phyloP scores from a whole-genome alignment of 75 land plant species.

The Picea sitchensis region DNA sequence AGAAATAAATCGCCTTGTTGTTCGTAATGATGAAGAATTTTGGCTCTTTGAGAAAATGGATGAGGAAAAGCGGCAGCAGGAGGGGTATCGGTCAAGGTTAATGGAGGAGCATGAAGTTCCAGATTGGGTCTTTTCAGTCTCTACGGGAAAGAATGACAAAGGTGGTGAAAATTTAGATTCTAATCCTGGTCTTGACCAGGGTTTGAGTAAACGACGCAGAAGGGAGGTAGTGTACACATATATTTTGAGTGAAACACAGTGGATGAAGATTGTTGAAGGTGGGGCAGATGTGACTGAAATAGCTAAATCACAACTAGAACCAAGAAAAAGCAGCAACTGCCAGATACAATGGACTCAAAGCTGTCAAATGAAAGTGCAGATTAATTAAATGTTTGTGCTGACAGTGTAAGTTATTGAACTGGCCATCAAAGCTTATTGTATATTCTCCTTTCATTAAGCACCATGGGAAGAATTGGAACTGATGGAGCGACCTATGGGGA shows the following conservation, averaged over 20 bases:
- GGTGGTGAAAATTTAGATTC: constrained; percentile 12
- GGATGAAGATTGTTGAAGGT: constrained; percentile 82
- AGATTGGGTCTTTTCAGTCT: constrained; percentile 73
- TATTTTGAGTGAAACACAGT: constrained; percentile 76
- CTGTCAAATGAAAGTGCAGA: too few relatives aligned
- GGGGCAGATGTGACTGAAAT: constrained; percentile 62
- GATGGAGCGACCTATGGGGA: too few relatives aligned
- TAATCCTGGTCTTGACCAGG: constrained; percentile 10
- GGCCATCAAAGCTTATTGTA: too few relatives aligned
- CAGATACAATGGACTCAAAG: too few relatives aligned
- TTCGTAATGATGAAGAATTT: constrained; percentile 80
- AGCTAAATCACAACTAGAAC: constrained; percentile 11
- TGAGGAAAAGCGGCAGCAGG: constrained; percentile 78
- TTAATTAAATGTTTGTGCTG: too few relatives aligned
- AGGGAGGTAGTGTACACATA: constrained; percentile 87
- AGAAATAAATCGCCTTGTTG: constrained; percentile 93
- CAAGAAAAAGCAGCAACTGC: neutral
- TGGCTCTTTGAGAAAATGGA: constrained; percentile 95
- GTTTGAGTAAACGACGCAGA: constrained; percentile 64
- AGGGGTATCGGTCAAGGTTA: constrained; percentile 79
- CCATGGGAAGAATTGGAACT: too few relatives aligned
- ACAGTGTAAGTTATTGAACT: too few relatives aligned
- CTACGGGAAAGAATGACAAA: neutral
- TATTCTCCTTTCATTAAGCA: too few relatives aligned
- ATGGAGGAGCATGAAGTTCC: constrained; percentile 96